Evolutionary conservation across 352 stramenopile genomes (phyloP).

Genomic region (Aphanomyces euteiches): DNA sequence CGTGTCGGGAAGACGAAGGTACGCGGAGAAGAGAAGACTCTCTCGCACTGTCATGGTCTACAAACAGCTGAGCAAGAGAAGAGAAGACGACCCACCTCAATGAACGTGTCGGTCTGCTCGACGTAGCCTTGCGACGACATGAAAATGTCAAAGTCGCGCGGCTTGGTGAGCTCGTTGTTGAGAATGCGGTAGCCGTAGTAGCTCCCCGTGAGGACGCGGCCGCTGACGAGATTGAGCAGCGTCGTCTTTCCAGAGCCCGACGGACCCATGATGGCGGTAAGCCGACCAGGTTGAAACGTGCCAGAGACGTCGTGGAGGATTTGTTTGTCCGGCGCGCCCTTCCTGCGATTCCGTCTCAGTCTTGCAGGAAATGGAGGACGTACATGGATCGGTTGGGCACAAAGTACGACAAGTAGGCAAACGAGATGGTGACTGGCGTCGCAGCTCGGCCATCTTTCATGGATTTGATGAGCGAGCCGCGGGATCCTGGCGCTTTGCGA

Average conservation of each 20-base stretch:
- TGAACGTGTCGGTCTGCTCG: slow-evolving; percentile 31
- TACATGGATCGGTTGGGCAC: slow-evolving; percentile 1
- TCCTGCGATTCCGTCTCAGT: not conserved
- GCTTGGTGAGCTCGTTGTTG: slow-evolving; percentile 15
- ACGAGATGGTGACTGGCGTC: slow-evolving; percentile 14
- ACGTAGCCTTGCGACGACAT: slow-evolving; percentile 31
- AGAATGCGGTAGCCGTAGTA: slow-evolving; percentile 44
- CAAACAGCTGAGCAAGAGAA: slow-evolving; percentile 37
- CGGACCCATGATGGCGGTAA: slow-evolving; percentile 62
- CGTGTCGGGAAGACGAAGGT: slow-evolving; percentile 26
- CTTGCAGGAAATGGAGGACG: not conserved
- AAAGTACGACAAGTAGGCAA: slow-evolving; percentile 28
- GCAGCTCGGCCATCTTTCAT: not conserved
- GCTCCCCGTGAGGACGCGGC: slow-evolving; percentile 32
- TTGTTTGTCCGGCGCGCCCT: slow-evolving; percentile 20
- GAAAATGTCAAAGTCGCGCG: slow-evolving; percentile 22
- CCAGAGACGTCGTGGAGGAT: slow-evolving; percentile 62
- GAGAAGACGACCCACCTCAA: slow-evolving; percentile 41
- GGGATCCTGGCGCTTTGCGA: not conserved
- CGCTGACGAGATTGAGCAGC: slow-evolving; percentile 50
- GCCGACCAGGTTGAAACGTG: slow-evolving; percentile 49
- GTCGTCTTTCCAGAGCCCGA: slow-evolving; percentile 58
- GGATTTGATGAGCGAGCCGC: slow-evolving; percentile 6
- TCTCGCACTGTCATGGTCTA: slow-evolving; percentile 30
- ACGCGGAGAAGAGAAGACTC: slow-evolving; percentile 26